Conservation (phyloP, 2,329 filamentous ascomycete genomes). For the Trichoderma simmonsii region DNA sequence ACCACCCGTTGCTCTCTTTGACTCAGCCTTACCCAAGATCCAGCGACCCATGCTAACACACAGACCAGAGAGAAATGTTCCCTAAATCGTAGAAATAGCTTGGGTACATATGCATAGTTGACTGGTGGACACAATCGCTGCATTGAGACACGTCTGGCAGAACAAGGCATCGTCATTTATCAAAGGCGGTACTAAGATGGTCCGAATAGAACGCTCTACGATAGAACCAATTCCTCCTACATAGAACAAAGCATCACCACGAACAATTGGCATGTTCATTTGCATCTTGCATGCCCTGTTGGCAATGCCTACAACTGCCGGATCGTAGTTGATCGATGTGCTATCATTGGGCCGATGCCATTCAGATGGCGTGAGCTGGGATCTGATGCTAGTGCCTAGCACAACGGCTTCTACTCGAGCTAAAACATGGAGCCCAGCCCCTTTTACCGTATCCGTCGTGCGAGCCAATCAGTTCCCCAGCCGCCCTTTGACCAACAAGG, state of each 20-base stretch:
- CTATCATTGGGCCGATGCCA: background rate
- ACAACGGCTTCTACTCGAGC: background rate
- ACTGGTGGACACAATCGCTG: background rate
- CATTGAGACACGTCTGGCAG: background rate
- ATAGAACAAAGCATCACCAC: background rate
- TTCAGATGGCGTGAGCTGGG: background rate
- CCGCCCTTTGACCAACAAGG: background rate
- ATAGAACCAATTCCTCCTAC: rapidly evolving
- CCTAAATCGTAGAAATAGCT: background rate
- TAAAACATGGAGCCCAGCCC: constrained; percentile 5
- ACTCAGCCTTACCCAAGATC: background rate
- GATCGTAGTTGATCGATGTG: background rate
- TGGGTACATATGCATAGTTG: background rate
- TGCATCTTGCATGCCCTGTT: background rate
- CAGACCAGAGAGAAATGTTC: background rate
- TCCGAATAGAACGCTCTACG: background rate
- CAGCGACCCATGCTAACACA: background rate
- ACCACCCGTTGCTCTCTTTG: background rate
- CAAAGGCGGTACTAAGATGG: background rate
- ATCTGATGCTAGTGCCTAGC: constrained; percentile 1
- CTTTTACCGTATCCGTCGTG: constrained; percentile 11
- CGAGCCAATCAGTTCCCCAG: constrained; percentile 6
- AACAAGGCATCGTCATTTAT: background rate
- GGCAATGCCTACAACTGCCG: background rate
- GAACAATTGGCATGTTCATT: background rate